These are phyloP conservation scores for Mycena sanguinolenta DNA, from an alignment of 768 basidiomycete species.

Conservation along the genomic window DNA sequence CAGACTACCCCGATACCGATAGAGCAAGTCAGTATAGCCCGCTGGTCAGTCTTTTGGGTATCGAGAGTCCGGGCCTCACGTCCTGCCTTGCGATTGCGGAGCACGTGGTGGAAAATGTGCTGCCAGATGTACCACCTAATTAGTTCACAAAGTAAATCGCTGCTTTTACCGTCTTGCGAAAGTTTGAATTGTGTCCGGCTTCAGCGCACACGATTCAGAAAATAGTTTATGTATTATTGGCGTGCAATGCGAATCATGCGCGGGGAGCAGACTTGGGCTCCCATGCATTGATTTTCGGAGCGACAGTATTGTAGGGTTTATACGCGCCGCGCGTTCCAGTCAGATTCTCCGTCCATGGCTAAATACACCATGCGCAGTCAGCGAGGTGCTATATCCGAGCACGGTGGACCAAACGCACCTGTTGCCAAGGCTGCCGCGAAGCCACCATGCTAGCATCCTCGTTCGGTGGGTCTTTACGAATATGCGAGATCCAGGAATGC, in stretches of 20 bases:
- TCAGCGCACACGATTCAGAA: not conserved
- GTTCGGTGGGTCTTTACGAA: slow-evolving; percentile 84
- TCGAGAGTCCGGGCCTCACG: slow-evolving; percentile 95
- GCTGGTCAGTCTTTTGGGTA: slow-evolving; percentile 90
- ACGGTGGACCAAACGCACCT: slow-evolving; percentile 56
- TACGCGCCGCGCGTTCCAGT: slow-evolving; percentile 95
- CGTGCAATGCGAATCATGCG: slow-evolving; percentile 36
- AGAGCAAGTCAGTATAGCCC: slow-evolving; percentile 48
- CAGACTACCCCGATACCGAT: slow-evolving; percentile 65
- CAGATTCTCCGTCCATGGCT: slow-evolving; percentile 91
- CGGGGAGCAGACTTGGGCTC: slow-evolving; percentile 77
- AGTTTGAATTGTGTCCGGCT: too few relatives aligned
- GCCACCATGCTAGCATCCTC: slow-evolving; percentile 81
- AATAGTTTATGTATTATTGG: slow-evolving; percentile 22
- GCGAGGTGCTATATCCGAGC: not conserved
- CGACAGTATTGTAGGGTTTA: slow-evolving; percentile 88
- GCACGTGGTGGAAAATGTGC: slow-evolving; percentile 75
- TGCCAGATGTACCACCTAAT: slow-evolving; percentile 42
- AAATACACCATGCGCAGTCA: slow-evolving; percentile 8
- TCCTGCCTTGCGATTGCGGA: slow-evolving; percentile 90
- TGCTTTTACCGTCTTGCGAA: too few relatives aligned
- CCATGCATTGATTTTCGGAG: slow-evolving; percentile 88
- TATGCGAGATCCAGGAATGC: slow-evolving; percentile 96
- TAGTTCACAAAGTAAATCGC: too few relatives aligned
- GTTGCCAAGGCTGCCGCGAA: slow-evolving; percentile 83